Conservation (phyloP, 2,329 filamentous ascomycete genomes). For the Diaporthe humulicola region DNA sequence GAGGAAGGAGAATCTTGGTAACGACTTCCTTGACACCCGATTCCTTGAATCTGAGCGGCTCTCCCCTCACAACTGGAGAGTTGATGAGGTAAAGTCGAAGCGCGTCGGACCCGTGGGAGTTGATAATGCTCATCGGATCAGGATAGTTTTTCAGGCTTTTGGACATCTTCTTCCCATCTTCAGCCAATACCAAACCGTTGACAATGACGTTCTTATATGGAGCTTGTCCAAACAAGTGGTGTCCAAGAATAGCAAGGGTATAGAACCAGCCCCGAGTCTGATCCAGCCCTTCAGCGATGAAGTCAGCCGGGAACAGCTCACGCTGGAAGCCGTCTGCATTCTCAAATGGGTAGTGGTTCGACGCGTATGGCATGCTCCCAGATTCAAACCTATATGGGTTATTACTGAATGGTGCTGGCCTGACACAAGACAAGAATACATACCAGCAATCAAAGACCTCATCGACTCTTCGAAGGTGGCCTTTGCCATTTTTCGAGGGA, state of each 20-base stretch:
- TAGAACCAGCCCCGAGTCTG: slow-evolving; percentile 98
- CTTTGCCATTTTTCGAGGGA: slow-evolving; percentile 88
- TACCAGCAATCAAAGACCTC: slow-evolving; percentile 93
- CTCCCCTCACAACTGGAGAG: slow-evolving; percentile 88
- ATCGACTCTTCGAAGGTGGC: slow-evolving; percentile 80
- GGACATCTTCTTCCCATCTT: slow-evolving; percentile 98
- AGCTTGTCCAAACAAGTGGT: slow-evolving; percentile 84
- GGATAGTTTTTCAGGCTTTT: slow-evolving; percentile 97
- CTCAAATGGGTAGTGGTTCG: slow-evolving; percentile 91
- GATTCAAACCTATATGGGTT: slow-evolving; percentile 77
- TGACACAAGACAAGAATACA: not conserved
- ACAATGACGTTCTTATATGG: slow-evolving; percentile 96
- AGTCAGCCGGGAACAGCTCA: slow-evolving; percentile 87
- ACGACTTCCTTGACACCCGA: slow-evolving; percentile 94
- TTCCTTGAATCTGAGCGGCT: slow-evolving; percentile 94
- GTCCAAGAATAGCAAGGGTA: slow-evolving; percentile 88
- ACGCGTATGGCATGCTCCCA: slow-evolving; percentile 94
- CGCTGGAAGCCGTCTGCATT: slow-evolving; percentile 82
- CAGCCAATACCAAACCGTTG: slow-evolving; percentile 92
- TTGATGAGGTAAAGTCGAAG: slow-evolving; percentile 94
- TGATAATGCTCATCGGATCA: slow-evolving; percentile 84
- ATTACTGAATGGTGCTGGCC: not conserved
- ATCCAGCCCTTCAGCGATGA: slow-evolving; percentile 87
- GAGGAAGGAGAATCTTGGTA: slow-evolving; percentile 86
- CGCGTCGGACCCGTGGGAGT: slow-evolving; percentile 90